phyloP scores from a whole-genome alignment of 306 rosid species.

The Vachellia pachyceras region DNA sequence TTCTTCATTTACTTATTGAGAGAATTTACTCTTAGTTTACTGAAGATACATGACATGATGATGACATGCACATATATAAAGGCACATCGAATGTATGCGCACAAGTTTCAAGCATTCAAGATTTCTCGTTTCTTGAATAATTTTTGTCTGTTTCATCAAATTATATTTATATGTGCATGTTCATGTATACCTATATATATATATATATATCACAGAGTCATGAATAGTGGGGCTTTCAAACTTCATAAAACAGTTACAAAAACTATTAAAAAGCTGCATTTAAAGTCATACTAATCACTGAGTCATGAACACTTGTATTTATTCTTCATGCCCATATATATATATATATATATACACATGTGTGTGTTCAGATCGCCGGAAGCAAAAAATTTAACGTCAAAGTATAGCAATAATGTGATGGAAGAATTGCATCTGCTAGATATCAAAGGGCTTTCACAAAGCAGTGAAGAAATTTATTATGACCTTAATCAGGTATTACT shows the following conservation, averaged over 20 bases:
- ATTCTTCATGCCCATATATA: not conserved
- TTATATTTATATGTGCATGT: no score
- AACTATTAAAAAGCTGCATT: not conserved
- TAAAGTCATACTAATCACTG: not conserved
- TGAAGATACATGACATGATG: no score
- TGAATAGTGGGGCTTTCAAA: not conserved
- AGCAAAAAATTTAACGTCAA: not conserved
- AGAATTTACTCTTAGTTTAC: no score
- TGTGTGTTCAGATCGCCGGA: constrained; percentile 37
- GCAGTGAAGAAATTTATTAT: constrained; percentile 44
- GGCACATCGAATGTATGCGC: no score
- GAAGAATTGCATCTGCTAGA: constrained; percentile 26
- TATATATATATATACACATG: no score
- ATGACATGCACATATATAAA: no score
- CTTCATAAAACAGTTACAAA: not conserved
- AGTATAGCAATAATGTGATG: constrained; percentile 1
- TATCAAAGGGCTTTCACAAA: constrained; percentile 35
- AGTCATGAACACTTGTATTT: not conserved
- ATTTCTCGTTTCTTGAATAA: no score
- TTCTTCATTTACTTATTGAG: no score
- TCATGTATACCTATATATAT: no score
- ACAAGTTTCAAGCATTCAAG: no score
- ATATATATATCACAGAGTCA: not conserved
- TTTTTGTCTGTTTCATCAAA: no score
- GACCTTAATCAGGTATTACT: constrained; percentile 55